Conservation (phyloP, 2,329 filamentous ascomycete genomes). For the Aspergillus flavus region DNA sequence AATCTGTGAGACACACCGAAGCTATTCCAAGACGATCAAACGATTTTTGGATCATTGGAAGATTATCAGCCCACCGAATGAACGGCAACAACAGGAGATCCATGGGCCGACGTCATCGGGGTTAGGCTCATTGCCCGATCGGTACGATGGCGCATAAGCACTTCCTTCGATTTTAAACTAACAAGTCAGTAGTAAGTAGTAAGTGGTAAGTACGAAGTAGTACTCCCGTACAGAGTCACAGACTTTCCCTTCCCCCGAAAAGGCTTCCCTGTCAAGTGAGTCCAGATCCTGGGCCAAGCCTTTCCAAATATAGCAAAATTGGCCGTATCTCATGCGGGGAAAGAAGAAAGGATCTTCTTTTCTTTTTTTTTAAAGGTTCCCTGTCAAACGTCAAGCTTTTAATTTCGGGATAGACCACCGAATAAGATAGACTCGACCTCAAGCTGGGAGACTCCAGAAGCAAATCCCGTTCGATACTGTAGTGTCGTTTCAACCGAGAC, state of each 20-base stretch:
- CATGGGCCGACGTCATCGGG: background rate
- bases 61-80: background rate
- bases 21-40: slow-evolving; percentile 1
- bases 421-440: background rate
- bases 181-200: too few species aligned
- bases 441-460: background rate
- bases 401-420: background rate
- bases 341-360: background rate
- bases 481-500: too few species aligned
- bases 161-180: too few species aligned
- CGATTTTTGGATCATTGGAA: background rate
- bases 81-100: background rate
- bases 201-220: too few species aligned
- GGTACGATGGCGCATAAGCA: background rate
- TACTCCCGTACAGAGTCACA: too few species aligned
- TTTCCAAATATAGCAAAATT: background rate
- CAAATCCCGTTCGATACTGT: background rate
- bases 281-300: background rate
- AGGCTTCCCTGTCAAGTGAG: background rate
- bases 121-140: background rate
- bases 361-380: background rate
- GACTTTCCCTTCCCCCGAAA: slow-evolving; percentile 4
- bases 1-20: background rate
- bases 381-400: background rate
- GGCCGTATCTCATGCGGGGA: background rate